A percentile compares a stretch with the other conserved stretches of the same genome.
Conservation (phyloP, 2,329 filamentous ascomycete species). For the Neofusicoccum umdonicola region DNA sequence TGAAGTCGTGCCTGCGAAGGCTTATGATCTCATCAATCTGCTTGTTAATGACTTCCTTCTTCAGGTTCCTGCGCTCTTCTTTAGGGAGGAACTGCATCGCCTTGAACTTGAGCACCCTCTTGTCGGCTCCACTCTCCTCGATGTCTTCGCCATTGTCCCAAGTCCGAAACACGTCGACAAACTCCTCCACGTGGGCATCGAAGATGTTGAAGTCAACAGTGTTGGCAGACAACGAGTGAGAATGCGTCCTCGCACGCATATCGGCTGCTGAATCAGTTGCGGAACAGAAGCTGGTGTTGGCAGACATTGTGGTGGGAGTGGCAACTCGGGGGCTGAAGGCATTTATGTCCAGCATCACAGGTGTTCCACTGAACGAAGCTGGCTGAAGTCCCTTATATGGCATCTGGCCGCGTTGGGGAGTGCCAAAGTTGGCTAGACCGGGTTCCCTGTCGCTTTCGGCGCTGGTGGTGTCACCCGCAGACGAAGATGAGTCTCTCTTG, state of each 20-base stretch:
- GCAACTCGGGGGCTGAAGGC: neutral
- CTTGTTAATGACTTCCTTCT: neutral
- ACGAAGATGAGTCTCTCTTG: neutral
- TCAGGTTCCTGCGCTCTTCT: no score
- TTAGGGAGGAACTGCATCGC: neutral
- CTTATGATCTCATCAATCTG: neutral
- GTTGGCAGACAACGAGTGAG: neutral
- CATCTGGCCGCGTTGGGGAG: neutral
- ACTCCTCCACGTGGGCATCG: slow-evolving; percentile 1
- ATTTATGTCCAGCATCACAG: neutral
- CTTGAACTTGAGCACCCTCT: neutral
- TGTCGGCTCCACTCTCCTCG: neutral
- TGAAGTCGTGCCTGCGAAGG: neutral
- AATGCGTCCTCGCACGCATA: neutral
- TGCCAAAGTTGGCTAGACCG: neutral
- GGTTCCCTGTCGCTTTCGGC: neutral
- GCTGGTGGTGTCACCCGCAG: neutral
- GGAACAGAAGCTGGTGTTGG: neutral
- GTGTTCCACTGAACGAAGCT: neutral
- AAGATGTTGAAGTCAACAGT: neutral
- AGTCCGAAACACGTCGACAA: neutral
- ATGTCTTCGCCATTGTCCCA: neutral
- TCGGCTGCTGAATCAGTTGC: neutral
- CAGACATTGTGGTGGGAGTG: neutral
- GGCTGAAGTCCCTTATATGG: neutral